Evolutionary conservation across 352 stramenopile genomes (phyloP), one percentile per base, ranked within the genome.

Genomic region (Elongisporangium anandrum): DNA sequence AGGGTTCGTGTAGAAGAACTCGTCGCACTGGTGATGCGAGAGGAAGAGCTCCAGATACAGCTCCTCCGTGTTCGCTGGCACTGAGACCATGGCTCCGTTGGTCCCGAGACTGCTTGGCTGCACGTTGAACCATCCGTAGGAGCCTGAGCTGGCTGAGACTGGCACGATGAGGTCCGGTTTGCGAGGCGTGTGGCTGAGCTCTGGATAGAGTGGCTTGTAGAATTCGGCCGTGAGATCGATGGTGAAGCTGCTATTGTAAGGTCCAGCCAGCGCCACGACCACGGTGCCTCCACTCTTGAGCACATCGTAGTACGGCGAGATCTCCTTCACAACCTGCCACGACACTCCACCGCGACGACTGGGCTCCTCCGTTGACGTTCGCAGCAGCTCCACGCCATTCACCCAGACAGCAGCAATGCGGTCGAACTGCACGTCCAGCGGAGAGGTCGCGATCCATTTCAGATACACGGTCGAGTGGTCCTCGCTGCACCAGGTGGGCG

Each of bases 351-450:
- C 52, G 23, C 68, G 64, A 26, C 72, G 67, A 47, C 69, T 72
- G 4, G 84, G 84, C 50, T 93, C 84, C 45, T 85, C 70, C 3
- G 84, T 92, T 13, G 84, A 90, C 54, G 82, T 90, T 23, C 84
- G 76, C 22, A 93, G 72, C 49, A 93, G 60, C 57, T 92, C 83
- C 56, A 85, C 64, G 20, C 76, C 75, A 56, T 88, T 87, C 59
- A 89, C 63, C 81, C 81, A 93, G 7, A 90, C 77, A 2, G 79
- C 84, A 5, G 74, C 84, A 59, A 90, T 80, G 56, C 81, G 84
- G 56, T 93, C 84, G 57, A 72, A 93, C 57, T 93, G 84, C 13
- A 79, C 66, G 56, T 78, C 78, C 0, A 76, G 58, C 15, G 69
- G 68, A 39, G 70, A 78, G 12, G 60, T 70, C 4, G 70, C 78